Evolutionary conservation across 108 stramenopile genomes (phyloP), one percentile per base, ranked within the genome.

Genomic region (Pseudonitzschia multiseries): DNA sequence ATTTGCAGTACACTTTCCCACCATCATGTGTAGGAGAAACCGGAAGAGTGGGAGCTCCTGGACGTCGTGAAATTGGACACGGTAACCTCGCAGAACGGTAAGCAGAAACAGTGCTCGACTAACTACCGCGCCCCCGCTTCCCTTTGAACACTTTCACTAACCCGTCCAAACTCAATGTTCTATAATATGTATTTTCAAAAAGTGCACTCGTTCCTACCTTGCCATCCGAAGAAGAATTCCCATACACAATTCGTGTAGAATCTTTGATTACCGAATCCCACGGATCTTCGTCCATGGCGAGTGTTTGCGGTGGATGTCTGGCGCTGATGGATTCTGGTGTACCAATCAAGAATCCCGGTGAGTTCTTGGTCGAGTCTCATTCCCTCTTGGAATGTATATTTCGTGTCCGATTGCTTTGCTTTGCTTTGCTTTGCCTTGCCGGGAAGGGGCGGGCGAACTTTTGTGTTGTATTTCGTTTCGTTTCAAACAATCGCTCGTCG

Each of bases 291-390:
- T 89, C 86, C 6, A 94, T 96, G 93, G 97, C 97, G 3, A 86
- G 91, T 29, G 93, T 94, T 27, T 98, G 97, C 74, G 96, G 94
- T 40, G 96, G 93, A 12, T 93, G 89, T 31, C 76, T 98, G 42
- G 91, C 96, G 18, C 73, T 98, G 24, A 92, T 98, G 93, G 96
- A 98, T 75, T 96, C 96, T 57, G 97, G 97, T 36, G 93, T 98
- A 15, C 94, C 96, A 14, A 81, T 93, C 18, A 86, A 88, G 63
- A 78, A 70, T 36, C 80, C 89, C 12, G 46, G 46, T 48, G 46
- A 48, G 46, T 48, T 48, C 12, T 14, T 48, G 8, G 1, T 2
- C 46, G 36, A 36, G 6, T 36, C 36, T 36, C 4, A 36, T 36
- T 36, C n/a, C n/a, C n/a, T n/a, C n/a, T n/a, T n/a, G n/a, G n/a